phyloP scores from a whole-genome alignment of 1,139 yeast species.

The Suhomyces yuchorum region DNA sequence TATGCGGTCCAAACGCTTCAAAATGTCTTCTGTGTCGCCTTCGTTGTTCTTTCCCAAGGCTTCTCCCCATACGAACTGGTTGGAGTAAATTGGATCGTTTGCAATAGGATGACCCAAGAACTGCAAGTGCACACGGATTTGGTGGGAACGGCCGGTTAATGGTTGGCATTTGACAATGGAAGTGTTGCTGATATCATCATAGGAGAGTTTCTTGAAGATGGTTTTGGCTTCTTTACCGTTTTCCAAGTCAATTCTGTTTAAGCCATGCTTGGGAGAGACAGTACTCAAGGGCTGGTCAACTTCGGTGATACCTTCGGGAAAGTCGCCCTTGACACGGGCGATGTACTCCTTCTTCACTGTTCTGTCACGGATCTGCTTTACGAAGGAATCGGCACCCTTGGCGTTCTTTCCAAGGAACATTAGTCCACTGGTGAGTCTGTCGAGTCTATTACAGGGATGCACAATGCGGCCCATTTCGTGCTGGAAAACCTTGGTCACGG shows the following conservation, averaged over 20 bases:
- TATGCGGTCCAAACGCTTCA: conserved; percentile 53
- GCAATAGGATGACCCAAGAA: conserved; percentile 88
- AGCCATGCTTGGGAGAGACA: conserved; percentile 74
- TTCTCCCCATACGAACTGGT: conserved; percentile 71
- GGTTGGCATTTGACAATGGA: conserved; percentile 85
- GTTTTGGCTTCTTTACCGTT: conserved; percentile 69
- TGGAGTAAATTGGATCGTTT: conserved; percentile 85
- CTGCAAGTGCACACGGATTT: conserved; percentile 89
- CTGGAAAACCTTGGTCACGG: conserved; percentile 80
- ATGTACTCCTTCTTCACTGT: conserved; percentile 80
- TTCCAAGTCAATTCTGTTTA: conserved; percentile 65
- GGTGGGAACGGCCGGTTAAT: conserved; percentile 91
- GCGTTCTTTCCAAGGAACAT: conserved; percentile 90
- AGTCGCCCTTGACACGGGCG: conserved; percentile 85
- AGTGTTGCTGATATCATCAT: conserved; percentile 56
- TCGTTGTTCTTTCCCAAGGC: conserved; percentile 55
- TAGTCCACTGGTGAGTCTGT: conserved; percentile 88
- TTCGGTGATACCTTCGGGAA: conserved; percentile 38
- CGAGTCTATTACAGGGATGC: conserved; percentile 91
- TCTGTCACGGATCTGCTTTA: conserved; percentile 71
- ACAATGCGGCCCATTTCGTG: conserved; percentile 63
- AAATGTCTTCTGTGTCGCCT: conserved; percentile 50
- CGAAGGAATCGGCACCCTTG: conserved; percentile 76
- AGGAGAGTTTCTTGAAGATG: conserved; percentile 57
- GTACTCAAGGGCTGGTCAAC: conserved; percentile 75